Conservation (phyloP, 2,329 filamentous ascomycete genomes). For the Cryoendolithus antarcticus region DNA sequence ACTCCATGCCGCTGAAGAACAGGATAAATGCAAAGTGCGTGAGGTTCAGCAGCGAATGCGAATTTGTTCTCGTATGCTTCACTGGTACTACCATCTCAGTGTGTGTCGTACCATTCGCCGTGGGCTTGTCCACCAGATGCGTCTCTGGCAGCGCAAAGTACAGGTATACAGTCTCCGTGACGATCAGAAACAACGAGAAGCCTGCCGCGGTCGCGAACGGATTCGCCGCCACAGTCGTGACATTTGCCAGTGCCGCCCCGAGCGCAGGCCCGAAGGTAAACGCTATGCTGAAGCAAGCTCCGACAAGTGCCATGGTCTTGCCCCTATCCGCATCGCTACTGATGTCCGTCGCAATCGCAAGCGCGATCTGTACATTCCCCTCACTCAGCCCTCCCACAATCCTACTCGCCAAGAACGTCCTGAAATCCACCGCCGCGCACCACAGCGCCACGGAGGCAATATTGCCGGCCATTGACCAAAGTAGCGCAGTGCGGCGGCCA, state of each 20-base stretch:
- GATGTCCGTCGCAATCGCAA: constrained; percentile 92
- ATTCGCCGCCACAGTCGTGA: constrained; percentile 69
- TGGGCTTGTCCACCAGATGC: constrained; percentile 33
- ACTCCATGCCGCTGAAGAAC: constrained; percentile 97
- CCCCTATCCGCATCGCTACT: constrained; percentile 75
- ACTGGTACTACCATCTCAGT: constrained; percentile 9
- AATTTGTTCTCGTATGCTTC: constrained; percentile 55
- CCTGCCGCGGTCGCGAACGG: constrained; percentile 88
- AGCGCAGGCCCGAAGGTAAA: constrained; percentile 94
- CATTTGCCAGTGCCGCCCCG: constrained; percentile 70
- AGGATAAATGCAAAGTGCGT: constrained; percentile 86
- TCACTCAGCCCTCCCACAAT: constrained; percentile 88
- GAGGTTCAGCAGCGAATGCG: constrained; percentile 66
- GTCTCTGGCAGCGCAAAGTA: constrained; percentile 82
- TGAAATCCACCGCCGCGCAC: constrained; percentile 87
- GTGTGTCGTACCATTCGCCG: constrained; percentile 11
- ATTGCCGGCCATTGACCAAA: constrained; percentile 88
- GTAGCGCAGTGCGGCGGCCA: constrained; percentile 73
- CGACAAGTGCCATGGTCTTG: constrained; percentile 90
- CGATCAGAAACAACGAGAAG: constrained; percentile 72
- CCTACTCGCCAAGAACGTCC: constrained; percentile 87
- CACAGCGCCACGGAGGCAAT: constrained; percentile 86
- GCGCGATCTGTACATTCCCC: constrained; percentile 91
- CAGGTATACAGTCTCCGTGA: constrained; percentile 77
- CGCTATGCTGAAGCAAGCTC: constrained; percentile 90